phyloP scores from a whole-genome alignment of 306 rosid species.

The Cucumis melo region DNA sequence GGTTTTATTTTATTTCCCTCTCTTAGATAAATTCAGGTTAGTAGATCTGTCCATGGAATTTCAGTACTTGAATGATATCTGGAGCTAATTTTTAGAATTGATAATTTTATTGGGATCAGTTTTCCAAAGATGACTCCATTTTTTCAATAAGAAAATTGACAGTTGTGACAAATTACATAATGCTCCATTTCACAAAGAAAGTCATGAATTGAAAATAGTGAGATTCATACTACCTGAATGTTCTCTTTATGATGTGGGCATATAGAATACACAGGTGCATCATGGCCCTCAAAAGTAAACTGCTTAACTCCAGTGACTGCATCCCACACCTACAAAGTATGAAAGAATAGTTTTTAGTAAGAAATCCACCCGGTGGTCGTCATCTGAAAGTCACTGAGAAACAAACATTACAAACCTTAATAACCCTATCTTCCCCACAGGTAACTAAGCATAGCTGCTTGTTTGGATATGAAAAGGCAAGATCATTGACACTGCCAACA shows the following conservation, averaged over 20 bases:
- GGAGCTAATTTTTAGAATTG: neutral
- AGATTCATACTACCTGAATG: constrained; percentile 59
- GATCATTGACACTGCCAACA: constrained; percentile 90
- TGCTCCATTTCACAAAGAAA: neutral
- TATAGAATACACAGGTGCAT: constrained; percentile 84
- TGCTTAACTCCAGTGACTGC: constrained; percentile 67
- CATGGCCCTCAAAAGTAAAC: constrained; percentile 83
- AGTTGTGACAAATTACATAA: neutral
- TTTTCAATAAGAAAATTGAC: neutral
- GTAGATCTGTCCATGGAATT: neutral
- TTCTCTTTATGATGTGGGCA: constrained; percentile 96
- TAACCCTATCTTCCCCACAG: constrained; percentile 94
- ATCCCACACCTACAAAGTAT: constrained; percentile 83
- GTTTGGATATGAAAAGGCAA: constrained; percentile 95
- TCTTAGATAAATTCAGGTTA: neutral
- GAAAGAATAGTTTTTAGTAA: constrained; percentile 6
- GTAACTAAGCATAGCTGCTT: constrained; percentile 84
- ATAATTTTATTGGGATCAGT: neutral
- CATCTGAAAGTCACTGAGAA: constrained; percentile 12
- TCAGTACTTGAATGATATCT: neutral
- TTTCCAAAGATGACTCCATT: neutral
- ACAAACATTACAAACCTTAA: constrained; percentile 96
- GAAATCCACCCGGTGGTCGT: constrained; percentile 6
- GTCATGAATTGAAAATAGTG: neutral
- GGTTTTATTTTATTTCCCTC: too few relatives aligned